A percentile compares a stretch with the other conserved stretches of the same genome.
These are phyloP conservation scores for Hevea brasiliensis DNA, from an alignment of 345 rosid species.

Conservation along the genomic window DNA sequence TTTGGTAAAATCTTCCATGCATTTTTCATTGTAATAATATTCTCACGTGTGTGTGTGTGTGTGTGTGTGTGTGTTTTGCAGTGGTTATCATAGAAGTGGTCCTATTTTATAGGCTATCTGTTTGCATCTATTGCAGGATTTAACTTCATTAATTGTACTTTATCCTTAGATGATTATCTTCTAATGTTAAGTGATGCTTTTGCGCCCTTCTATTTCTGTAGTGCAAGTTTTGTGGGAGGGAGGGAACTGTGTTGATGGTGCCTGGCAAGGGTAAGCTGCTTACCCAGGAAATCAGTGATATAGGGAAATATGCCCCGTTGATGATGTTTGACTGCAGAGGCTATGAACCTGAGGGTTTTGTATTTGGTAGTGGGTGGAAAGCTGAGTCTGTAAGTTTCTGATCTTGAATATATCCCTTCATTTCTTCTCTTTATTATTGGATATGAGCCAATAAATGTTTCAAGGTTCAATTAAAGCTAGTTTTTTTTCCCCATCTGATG, in stretches of 20 bases:
- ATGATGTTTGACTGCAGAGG: conserved; percentile 89
- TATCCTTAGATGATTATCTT: neutral
- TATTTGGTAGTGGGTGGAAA: conserved; percentile 68
- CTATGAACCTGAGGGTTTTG: conserved; percentile 69
- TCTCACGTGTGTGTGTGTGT: neutral
- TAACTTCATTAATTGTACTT: neutral
- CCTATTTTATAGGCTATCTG: neutral
- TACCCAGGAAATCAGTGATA: conserved; percentile 52
- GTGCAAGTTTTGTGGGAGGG: conserved; percentile 91
- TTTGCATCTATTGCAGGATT: neutral
- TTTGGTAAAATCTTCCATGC: neutral
- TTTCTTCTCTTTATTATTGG: neutral
- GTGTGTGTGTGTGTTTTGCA: neutral
- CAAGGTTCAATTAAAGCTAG: neutral
- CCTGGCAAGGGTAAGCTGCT: conserved; percentile 67
- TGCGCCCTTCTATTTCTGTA: conserved; percentile 25
- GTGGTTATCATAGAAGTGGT: neutral
- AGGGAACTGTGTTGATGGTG: conserved; percentile 75
- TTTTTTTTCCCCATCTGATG: neutral
- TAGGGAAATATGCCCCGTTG: conserved; percentile 64
- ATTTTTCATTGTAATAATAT: neutral
- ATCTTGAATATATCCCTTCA: neutral
- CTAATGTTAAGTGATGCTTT: conserved; percentile 7
- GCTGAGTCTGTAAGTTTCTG: conserved; percentile 72
- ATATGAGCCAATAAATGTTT: conserved; percentile 4